phyloP scores from a whole-genome alignment of 768 basidiomycete genomes.

The Suillus americanus region DNA sequence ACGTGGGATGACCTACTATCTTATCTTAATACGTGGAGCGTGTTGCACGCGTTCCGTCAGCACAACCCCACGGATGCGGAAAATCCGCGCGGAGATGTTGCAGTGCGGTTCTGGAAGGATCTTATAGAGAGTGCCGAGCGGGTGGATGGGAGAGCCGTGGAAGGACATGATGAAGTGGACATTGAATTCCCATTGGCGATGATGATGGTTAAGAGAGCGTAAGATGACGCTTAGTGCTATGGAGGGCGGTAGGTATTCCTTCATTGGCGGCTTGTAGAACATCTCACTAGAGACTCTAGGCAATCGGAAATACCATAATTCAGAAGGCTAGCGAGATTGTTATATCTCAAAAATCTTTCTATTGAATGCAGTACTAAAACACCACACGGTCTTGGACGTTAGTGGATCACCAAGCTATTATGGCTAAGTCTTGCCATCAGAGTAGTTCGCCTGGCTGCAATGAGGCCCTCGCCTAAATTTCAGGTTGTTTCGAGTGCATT shows the following conservation, averaged over 20 bases:
- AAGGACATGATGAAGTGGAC: conserved; percentile 28
- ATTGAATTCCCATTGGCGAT: conserved; percentile 44
- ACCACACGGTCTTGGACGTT: neutral
- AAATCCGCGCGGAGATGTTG: conserved; percentile 57
- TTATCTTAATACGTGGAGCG: conserved; percentile 72
- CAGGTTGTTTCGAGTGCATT: neutral
- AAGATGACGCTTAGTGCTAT: neutral
- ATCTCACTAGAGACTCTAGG: neutral
- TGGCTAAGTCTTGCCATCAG: neutral
- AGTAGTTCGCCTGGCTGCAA: neutral
- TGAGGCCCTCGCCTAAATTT: neutral
- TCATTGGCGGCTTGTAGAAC: neutral
- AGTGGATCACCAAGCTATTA: neutral
- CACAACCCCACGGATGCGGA: conserved; percentile 53
- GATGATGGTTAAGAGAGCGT: conserved; percentile 14
- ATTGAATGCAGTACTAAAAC: neutral
- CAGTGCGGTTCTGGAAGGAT: conserved; percentile 59
- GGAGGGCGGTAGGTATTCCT: neutral
- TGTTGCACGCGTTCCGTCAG: conserved; percentile 68
- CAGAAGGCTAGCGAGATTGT: neutral
- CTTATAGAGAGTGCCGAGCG: conserved; percentile 42
- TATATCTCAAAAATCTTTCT: neutral
- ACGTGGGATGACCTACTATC: conserved; percentile 64
- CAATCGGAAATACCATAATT: neutral
- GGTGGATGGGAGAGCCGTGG: conserved; percentile 21